Conservation (phyloP, 2,329 filamentous ascomycete genomes). For the Sporothrix sp. region DNA sequence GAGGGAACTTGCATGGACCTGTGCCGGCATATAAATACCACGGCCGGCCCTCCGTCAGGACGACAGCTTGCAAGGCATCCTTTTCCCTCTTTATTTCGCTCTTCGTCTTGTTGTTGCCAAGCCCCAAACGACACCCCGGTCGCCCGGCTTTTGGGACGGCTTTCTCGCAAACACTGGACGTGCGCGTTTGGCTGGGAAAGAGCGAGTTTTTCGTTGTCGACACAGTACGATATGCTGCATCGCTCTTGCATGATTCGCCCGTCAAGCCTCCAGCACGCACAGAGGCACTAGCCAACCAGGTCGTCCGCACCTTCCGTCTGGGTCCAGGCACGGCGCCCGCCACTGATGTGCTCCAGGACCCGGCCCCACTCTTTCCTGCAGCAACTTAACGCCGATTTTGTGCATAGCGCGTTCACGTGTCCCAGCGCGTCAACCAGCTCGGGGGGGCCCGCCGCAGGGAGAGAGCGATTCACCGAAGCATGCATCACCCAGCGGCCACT, state of each 20-base stretch:
- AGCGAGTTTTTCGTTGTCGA: too few species aligned
- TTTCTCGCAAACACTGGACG: conserved; percentile 1
- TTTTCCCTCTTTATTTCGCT: neutral
- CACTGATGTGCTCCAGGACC: neutral
- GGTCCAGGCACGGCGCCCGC: neutral
- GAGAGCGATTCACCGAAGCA: neutral
- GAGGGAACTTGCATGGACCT: too few species aligned
- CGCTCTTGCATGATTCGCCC: conserved; percentile 11
- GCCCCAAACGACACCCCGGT: neutral
- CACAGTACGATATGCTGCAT: too few species aligned
- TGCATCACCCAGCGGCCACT: conserved; percentile 4
- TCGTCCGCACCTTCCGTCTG: neutral
- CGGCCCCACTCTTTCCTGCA: conserved; percentile 6
- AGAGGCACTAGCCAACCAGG: conserved; percentile 1
- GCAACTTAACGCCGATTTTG: neutral
- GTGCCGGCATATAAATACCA: conserved; percentile 28
- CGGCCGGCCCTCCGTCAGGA: conserved; percentile 13
- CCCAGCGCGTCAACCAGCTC: conserved; percentile 14
- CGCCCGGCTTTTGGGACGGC: conserved; percentile 5
- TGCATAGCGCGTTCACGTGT: conserved; percentile 19
- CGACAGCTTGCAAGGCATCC: neutral
- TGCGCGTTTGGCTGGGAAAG: conserved; percentile 7
- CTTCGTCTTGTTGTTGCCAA: neutral
- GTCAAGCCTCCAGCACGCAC: neutral
- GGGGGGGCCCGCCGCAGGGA: neutral